A percentile compares a stretch with the other conserved stretches of the same genome.
Conservation (phyloP, 345 rosid species). For the Hirschfeldia incana region DNA sequence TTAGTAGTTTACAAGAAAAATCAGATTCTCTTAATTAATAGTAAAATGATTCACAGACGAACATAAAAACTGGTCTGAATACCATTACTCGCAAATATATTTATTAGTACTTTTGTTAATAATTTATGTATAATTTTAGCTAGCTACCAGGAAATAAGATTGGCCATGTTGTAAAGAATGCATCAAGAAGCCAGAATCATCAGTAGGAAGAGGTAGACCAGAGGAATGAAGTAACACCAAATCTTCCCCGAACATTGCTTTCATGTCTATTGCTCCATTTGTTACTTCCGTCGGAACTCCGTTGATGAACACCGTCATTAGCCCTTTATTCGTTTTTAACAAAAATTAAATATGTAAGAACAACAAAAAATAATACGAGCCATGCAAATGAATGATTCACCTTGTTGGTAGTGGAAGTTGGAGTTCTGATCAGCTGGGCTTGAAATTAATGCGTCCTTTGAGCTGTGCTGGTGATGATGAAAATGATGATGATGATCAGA, state of each 20-base stretch:
- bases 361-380: not conserved
- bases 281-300: conserved; percentile 83
- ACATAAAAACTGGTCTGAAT: not conserved
- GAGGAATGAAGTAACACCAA: conserved; percentile 69
- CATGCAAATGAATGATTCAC: conserved; percentile 44
- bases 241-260: conserved; percentile 73
- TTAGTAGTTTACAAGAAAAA: not conserved
- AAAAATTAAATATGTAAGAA: not conserved
- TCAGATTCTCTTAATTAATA: not conserved
- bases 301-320: conserved; percentile 75
- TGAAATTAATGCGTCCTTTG: conserved; percentile 46
- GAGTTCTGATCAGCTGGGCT: conserved; percentile 53
- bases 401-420: conserved; percentile 61
- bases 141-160: conserved; percentile 86
- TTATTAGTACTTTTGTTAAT: not conserved
- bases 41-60: not conserved
- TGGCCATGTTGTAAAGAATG: conserved; percentile 84
- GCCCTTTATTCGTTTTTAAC: conserved; percentile 37
- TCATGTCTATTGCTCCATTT: conserved; percentile 77
- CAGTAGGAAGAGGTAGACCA: conserved; percentile 68
- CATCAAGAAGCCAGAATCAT: conserved; percentile 71
- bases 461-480: conserved; percentile 24
- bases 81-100: not conserved
- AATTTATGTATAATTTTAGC: not conserved
- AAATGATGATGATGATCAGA: conserved; percentile 41